Conservation (phyloP, 1,139 yeast species). For the Wickerhamomyces sp. region DNA sequence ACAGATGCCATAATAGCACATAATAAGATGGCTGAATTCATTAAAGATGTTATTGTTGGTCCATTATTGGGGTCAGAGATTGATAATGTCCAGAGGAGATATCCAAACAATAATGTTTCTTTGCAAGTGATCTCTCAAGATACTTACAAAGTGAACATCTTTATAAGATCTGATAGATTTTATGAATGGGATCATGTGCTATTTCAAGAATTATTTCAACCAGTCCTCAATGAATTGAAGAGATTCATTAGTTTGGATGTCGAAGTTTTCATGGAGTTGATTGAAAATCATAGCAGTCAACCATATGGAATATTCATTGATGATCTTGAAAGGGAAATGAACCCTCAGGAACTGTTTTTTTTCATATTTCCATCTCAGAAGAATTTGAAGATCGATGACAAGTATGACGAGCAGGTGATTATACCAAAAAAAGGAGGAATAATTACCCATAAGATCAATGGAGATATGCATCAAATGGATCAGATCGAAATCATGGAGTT, state of each 20-base stretch:
- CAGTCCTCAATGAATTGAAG: slow-evolving; percentile 1
- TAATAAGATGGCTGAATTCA: slow-evolving; percentile 6
- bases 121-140: neutral
- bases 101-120: neutral
- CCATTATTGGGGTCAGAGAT: slow-evolving; percentile 6
- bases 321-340: slow-evolving; percentile 1
- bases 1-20: slow-evolving; percentile 11
- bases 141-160: neutral
- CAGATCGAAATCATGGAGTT: slow-evolving; percentile 8
- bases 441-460: neutral
- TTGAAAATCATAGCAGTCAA: neutral
- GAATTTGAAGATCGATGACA: neutral
- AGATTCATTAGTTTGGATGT: neutral
- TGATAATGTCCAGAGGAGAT: neutral
- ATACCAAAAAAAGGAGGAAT: slow-evolving; percentile 7
- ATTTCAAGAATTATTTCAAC: neutral
- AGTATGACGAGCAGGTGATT: neutral
- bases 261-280: neutral
- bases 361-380: slow-evolving; percentile 1
- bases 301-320: neutral
- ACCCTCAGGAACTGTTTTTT: slow-evolving; percentile 3
- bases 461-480: slow-evolving; percentile 7
- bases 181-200: neutral
- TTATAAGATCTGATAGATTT: neutral
- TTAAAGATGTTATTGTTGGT: slow-evolving; percentile 7